Base-by-base conservation (phyloP, 129 eudicot species). In the Flaveria robusta region DNA sequence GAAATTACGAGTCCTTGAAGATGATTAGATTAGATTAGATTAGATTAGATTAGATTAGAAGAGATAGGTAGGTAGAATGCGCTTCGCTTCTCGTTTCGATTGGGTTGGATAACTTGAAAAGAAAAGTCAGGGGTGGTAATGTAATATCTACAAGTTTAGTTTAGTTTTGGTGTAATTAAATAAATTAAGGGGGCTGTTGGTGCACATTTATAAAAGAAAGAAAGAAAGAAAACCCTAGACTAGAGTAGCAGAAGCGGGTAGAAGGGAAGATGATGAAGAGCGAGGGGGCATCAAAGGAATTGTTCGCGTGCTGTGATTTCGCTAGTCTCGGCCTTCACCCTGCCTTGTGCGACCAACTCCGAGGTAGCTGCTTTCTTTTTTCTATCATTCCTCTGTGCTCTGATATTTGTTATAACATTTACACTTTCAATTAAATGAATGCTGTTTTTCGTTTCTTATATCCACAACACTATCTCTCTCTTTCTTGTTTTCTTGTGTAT, bases 241-340 rank as follows among this genome's bases (percentile, higher is more conserved):
- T 15, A 50, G 55, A 11, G 0, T 0, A 46, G 55, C 29, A 11
- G 47, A 45, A 46, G 31, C 64, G 49, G 68, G 81, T 34, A 50
- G 58, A 46, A 51, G 68, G 16, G 55, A 72, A 75, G 20, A 52
- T 13, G 74, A 51, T 29, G 43, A 76, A 81, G 79, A 76, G 73
- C 79, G 72, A 64, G 11, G 27, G 9, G 6, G 42, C 19, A 13
- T 72, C 60, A 18, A 58, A 78, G 15, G 88, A 81, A 24, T 74
- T 89, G 12, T 92, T 92, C 45, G 89, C 97, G 27, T 86, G 93
- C 12, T 92, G 96, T 72, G 85, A 91, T 54, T 92, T 92, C 79
- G 71, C 89, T 1, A 89, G 93, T 75, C 96, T 89, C 31, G 97
- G 96, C 42, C 93, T 92, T 70, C 89, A 89, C 76, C 88, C 91